Percentiles rank a stretch among this genome's conserved stretches.
phyloP scores from a whole-genome alignment of 108 stramenopile genomes.

The Nitzschia inconspicua region DNA sequence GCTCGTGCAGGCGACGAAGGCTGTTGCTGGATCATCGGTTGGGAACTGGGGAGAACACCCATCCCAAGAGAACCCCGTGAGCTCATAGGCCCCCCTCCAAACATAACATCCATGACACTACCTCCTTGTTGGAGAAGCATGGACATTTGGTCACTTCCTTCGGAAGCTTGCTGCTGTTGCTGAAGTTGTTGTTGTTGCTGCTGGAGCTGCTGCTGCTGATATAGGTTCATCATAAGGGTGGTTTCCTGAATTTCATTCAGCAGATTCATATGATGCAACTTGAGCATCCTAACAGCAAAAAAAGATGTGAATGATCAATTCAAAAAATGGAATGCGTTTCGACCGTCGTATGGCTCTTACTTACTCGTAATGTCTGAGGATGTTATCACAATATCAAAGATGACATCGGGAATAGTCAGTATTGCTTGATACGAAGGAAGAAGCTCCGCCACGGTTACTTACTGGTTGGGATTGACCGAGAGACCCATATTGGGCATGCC shows the following conservation, averaged over 20 bases:
- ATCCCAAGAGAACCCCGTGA: slow-evolving; percentile 5
- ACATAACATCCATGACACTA: slow-evolving; percentile 12
- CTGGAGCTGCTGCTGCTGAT: slow-evolving; percentile 62
- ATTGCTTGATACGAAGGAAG: background rate
- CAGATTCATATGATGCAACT: slow-evolving; percentile 91
- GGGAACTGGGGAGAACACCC: background rate
- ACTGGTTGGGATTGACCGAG: slow-evolving; percentile 62
- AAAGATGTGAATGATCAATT: background rate
- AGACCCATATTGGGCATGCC: slow-evolving; percentile 49
- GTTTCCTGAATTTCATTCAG: slow-evolving; percentile 92
- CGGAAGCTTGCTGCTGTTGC: slow-evolving; percentile 26
- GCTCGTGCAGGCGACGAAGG: background rate
- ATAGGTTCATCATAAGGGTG: slow-evolving; percentile 90
- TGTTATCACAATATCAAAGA: background rate
- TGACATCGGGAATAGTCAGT: background rate
- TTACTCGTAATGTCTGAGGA: slow-evolving; percentile 38
- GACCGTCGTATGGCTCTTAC: background rate
- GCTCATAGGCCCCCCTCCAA: slow-evolving; percentile 5
- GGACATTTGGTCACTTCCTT: slow-evolving; percentile 25
- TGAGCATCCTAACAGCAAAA: slow-evolving; percentile 71
- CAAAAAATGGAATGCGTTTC: background rate
- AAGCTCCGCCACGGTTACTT: slow-evolving; percentile 1
- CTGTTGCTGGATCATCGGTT: slow-evolving; percentile 12
- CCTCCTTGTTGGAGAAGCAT: slow-evolving; percentile 21
- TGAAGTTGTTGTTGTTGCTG: slow-evolving; percentile 69